A percentile compares a stretch with the other conserved stretches of the same genome.
phyloP scores from a whole-genome alignment of 2,329 filamentous ascomycete genomes.

The Trichothecium roseum region DNA sequence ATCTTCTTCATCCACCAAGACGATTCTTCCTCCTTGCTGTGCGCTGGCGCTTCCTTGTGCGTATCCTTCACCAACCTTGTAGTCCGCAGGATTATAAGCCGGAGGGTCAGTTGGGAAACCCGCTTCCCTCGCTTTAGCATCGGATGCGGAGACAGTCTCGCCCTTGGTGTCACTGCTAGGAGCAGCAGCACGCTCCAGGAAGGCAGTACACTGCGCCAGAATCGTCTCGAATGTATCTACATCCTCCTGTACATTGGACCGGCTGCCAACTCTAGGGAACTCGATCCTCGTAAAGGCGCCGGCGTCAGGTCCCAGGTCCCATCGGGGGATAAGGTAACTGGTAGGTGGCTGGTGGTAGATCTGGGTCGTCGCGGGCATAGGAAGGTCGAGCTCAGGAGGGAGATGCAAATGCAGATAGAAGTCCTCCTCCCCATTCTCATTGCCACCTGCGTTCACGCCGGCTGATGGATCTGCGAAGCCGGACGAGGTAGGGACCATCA shows the following conservation, averaged over 20 bases:
- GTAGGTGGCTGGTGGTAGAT: slow-evolving; percentile 92
- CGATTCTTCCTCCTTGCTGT: slow-evolving; percentile 62
- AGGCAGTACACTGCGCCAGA: slow-evolving; percentile 92
- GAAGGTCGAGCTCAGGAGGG: slow-evolving; percentile 86
- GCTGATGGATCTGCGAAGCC: slow-evolving; percentile 48
- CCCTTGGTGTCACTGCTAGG: slow-evolving; percentile 21
- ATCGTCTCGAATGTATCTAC: slow-evolving; percentile 96
- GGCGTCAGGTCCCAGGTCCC: slow-evolving; percentile 81
- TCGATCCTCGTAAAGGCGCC: slow-evolving; percentile 90
- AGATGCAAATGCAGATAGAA: slow-evolving; percentile 96
- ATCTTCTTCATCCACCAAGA: slow-evolving; percentile 90
- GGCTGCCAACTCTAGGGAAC: slow-evolving; percentile 65
- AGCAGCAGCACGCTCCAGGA: slow-evolving; percentile 72
- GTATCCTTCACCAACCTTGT: slow-evolving; percentile 71
- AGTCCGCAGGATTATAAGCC: slow-evolving; percentile 74
- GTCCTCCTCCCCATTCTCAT: slow-evolving; percentile 63
- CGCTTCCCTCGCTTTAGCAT: slow-evolving; percentile 29
- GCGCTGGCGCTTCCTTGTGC: slow-evolving; percentile 51
- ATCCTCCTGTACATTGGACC: slow-evolving; percentile 75
- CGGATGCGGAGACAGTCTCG: slow-evolving; percentile 8
- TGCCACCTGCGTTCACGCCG: slow-evolving; percentile 19
- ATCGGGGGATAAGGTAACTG: slow-evolving; percentile 90
- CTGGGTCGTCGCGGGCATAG: slow-evolving; percentile 88
- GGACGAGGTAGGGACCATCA: slow-evolving; percentile 91
- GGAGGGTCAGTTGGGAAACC: slow-evolving; percentile 34